phyloP scores from a whole-genome alignment of 1,139 yeast species.

The Lodderomyces pseudojiufengensis region DNA sequence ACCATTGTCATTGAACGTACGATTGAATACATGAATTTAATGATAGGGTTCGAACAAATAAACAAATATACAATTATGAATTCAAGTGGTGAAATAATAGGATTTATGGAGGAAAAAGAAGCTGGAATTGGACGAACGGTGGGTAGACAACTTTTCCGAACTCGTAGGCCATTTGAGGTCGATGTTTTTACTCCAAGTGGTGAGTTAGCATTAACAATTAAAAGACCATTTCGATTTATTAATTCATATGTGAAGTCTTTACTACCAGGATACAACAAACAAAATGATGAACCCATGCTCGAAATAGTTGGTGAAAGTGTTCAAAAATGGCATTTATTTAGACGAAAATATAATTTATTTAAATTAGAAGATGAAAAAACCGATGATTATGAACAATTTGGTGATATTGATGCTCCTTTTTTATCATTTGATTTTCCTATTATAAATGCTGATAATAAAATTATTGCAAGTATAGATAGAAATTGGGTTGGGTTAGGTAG shows the following conservation, averaged over 20 bases:
- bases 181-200: constrained; percentile 75
- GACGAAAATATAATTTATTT: constrained; percentile 80
- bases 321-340: constrained; percentile 94
- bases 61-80: constrained; percentile 75
- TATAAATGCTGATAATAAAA: constrained; percentile 50
- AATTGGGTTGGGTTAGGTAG: constrained; percentile 95
- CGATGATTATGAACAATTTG: constrained; percentile 65
- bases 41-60: constrained; percentile 89
- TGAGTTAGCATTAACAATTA: constrained; percentile 62
- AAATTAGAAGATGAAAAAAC: constrained; percentile 44
- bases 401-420: constrained; percentile 82
- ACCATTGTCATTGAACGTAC: constrained; percentile 84
- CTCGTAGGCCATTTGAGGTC: constrained; percentile 84
- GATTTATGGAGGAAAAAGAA: constrained; percentile 79
- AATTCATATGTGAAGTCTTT: constrained; percentile 81
- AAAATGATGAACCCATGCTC: constrained; percentile 30
- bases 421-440: constrained; percentile 85
- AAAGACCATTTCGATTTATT: constrained; percentile 80
- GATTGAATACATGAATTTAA: constrained; percentile 80
- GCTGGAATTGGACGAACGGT: constrained; percentile 64
- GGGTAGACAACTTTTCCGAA: constrained; percentile 74
- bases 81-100: constrained; percentile 68
- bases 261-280: constrained; percentile 50
- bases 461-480: constrained; percentile 77
- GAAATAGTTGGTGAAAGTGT: constrained; percentile 77